Conservation (phyloP, 371 early-diverging fungal species). For the Dichotomocladium elegans region DNA sequence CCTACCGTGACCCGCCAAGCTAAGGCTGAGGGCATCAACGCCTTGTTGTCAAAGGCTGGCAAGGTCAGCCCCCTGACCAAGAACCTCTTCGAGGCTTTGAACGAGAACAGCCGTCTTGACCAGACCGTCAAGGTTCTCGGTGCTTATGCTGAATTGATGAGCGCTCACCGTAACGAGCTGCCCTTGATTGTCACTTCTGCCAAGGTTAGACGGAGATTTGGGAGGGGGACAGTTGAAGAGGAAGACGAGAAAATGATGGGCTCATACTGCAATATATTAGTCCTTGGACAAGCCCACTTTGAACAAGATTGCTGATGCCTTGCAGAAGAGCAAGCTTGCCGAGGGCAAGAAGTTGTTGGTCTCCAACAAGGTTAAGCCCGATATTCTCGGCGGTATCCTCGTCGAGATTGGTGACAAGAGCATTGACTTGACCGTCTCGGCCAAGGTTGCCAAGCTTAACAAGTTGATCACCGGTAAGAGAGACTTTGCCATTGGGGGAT, state of each 20-base stretch:
- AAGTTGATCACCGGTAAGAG: constrained; percentile 69
- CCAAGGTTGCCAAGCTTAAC: constrained; percentile 94
- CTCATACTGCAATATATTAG: constrained; percentile 12
- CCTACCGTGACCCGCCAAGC: constrained; percentile 77
- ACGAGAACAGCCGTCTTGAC: constrained; percentile 92
- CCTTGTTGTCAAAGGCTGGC: constrained; percentile 56
- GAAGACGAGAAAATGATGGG: background rate
- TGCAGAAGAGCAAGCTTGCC: constrained; percentile 50
- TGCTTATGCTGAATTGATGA: constrained; percentile 82
- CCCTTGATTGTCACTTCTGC: constrained; percentile 89
- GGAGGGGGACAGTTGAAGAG: background rate
- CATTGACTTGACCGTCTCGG: constrained; percentile 94
- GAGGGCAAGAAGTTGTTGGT: constrained; percentile 64
- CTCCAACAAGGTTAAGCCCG: constrained; percentile 90
- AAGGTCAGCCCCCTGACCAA: constrained; percentile 76
- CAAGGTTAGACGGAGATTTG: constrained; percentile 46
- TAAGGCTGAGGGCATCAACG: constrained; percentile 75
- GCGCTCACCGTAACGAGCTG: constrained; percentile 90
- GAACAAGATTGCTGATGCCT: constrained; percentile 48
- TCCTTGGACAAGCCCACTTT: constrained; percentile 48
- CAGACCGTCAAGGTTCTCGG: constrained; percentile 79
- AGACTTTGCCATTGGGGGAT: background rate
- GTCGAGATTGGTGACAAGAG: constrained; percentile 97
- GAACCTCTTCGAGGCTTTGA: constrained; percentile 88
- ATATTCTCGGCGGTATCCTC: constrained; percentile 93